Evolutionary conservation across 164 flowering plant genomes (phyloP).

Genomic region (Litsea cubeba): DNA sequence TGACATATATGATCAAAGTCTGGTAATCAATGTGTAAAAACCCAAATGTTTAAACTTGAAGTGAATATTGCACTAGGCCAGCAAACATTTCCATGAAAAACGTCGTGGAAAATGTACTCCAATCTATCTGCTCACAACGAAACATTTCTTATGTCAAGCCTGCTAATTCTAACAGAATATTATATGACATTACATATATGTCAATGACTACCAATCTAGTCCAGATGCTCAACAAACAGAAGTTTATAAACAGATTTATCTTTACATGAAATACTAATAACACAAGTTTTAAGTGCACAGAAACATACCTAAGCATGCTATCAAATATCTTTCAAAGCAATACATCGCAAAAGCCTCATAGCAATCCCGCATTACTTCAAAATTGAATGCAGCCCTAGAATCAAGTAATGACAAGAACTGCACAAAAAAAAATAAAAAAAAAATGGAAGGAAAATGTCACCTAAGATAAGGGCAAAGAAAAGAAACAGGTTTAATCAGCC

Average conservation of each 20-base stretch:
- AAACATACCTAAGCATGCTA: slow-evolving; percentile 89
- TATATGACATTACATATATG: too few relatives aligned
- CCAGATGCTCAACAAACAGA: background rate
- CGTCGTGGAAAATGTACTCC: background rate
- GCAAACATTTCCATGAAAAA: background rate
- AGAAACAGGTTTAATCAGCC: too few relatives aligned
- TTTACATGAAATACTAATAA: background rate
- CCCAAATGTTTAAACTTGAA: background rate
- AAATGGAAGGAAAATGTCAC: background rate
- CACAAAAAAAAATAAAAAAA: slow-evolving; percentile 4
- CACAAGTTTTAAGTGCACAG: background rate
- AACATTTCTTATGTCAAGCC: background rate
- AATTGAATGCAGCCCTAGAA: slow-evolving; percentile 79
- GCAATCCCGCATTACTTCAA: slow-evolving; percentile 86
- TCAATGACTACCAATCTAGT: too few relatives aligned
- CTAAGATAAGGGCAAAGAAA: too few relatives aligned
- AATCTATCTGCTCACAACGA: background rate
- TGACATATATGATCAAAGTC: too few relatives aligned
- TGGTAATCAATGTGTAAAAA: too few relatives aligned
- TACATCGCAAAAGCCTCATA: slow-evolving; percentile 98
- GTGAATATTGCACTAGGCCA: background rate
- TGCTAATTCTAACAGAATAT: background rate
- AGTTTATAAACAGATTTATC: background rate
- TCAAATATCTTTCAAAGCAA: slow-evolving; percentile 96
- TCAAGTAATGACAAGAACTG: slow-evolving; percentile 80